Evolutionary conservation across 73 alveolate species (phyloP), one percentile per base, ranked within the genome.

Genomic region (Paramecium octaurelia): DNA sequence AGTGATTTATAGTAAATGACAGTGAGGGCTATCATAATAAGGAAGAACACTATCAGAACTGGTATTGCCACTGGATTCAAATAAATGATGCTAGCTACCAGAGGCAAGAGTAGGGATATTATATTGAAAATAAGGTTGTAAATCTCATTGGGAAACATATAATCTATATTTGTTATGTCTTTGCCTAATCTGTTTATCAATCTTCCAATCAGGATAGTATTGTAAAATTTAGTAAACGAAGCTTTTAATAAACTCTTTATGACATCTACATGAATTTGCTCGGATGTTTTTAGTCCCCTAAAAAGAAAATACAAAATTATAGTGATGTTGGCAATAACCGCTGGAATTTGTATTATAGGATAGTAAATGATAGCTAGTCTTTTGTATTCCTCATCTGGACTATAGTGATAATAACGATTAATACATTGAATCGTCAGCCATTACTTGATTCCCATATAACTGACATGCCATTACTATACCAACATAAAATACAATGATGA

Each of bases 151-250:
- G 58, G 54, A 85, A 64, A 43, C 59, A 38, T 29, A 24, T 20
- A 44, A 46, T 93, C 96, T 10, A 93, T 88, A 11, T 58, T 69
- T 6, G 68, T 90, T 50, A 92, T 86, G 86, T 97, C 99, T 70
- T 95, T 95, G 8, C 99, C 90, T 58, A 98, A 95, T 71, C 97
- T 94, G 92, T 97, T 97, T 75, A 97, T 70, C 31, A 98, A 95
- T 76, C 97, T 93, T 18, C 99, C 99, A 21, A 96, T 85, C 8
- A 99, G 99, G 43, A 98, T 96, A 11, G 92, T 94, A 86, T 98
- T 99, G 94, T 93, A 98, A 95, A 93, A 98, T 91, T 96, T 96
- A 34, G 91, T 44, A 48, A 80, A 48, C 3, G 91, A 80, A 20
- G 91, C 70, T 23, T 46, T 44, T 44, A 80, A 80, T 6, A 80